A percentile compares a stretch with the other conserved stretches of the same genome.
Conservation (phyloP, 2,329 filamentous ascomycete species). For the Endoconidiophora laricicola region DNA sequence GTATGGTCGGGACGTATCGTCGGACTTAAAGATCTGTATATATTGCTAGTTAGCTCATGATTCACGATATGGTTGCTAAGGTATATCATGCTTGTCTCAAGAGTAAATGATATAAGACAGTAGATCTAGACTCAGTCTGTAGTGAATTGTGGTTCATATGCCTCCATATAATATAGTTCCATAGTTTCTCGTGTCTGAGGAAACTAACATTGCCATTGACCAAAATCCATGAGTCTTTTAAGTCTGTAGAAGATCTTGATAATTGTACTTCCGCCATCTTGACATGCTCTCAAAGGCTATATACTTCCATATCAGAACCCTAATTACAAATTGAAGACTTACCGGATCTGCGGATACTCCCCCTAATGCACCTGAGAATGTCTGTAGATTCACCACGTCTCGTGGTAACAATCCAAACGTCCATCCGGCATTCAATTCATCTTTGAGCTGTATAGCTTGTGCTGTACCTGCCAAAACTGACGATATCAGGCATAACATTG, state of each 20-base stretch:
- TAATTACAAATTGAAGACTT: not conserved
- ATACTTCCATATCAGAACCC: too few species aligned
- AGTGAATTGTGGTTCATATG: too few species aligned
- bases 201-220: too few species aligned
- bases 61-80: not conserved
- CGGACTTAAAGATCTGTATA: conserved; percentile 24
- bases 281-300: too few species aligned
- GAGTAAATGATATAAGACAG: too few species aligned
- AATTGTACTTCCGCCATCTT: too few species aligned
- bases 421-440: conserved; percentile 23
- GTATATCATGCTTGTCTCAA: too few species aligned
- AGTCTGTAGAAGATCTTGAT: too few species aligned
- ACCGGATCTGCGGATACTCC: conserved; percentile 19
- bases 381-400: conserved; percentile 24
- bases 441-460: conserved; percentile 17
- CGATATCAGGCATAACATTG: not conserved
- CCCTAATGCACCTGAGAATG: conserved; percentile 25
- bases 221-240: too few species aligned
- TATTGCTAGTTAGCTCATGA: not conserved
- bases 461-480: conserved; percentile 3
- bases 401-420: conserved; percentile 22
- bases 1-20: conserved; percentile 25
- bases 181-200: too few species aligned
- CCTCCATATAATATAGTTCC: too few species aligned
- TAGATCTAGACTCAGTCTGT: too few species aligned